Conservation (phyloP, 2,329 filamentous ascomycete species). For the Penicillium janthinellum region DNA sequence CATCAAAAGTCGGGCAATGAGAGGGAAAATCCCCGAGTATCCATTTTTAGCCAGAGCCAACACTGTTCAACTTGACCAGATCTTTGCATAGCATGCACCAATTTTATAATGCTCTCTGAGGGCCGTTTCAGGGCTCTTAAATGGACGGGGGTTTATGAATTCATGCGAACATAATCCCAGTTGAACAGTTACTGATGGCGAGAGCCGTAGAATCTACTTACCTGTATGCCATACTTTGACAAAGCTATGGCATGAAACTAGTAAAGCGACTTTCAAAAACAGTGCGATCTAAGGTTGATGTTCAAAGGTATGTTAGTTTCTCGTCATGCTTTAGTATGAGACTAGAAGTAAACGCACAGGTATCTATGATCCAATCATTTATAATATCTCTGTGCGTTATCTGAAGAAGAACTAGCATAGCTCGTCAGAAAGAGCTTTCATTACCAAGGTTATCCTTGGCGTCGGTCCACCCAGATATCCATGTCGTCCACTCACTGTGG, state of each 20-base stretch:
- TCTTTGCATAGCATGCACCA: background rate
- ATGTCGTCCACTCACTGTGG: background rate
- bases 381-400: accelerated
- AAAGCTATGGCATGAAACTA: too few species aligned
- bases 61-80: background rate
- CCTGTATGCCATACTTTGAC: too few species aligned
- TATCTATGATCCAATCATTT: background rate
- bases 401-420: too few species aligned
- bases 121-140: too few species aligned
- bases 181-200: too few species aligned
- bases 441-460: background rate
- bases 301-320: too few species aligned
- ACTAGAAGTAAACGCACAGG: background rate
- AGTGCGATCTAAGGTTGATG: too few species aligned
- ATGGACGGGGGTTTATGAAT: too few species aligned
- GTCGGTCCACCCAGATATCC: background rate
- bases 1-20: background rate
- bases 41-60: background rate
- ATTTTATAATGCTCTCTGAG: too few species aligned
- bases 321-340: accelerated
- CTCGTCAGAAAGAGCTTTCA: background rate
- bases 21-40: background rate
- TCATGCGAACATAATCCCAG: too few species aligned
- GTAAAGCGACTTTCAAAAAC: too few species aligned
- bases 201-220: too few species aligned